Evolutionary conservation across 495 filamentous ascomycete genomes (phyloP), one percentile per base, ranked within the genome.

Genomic region (Daldinia concentrica): DNA sequence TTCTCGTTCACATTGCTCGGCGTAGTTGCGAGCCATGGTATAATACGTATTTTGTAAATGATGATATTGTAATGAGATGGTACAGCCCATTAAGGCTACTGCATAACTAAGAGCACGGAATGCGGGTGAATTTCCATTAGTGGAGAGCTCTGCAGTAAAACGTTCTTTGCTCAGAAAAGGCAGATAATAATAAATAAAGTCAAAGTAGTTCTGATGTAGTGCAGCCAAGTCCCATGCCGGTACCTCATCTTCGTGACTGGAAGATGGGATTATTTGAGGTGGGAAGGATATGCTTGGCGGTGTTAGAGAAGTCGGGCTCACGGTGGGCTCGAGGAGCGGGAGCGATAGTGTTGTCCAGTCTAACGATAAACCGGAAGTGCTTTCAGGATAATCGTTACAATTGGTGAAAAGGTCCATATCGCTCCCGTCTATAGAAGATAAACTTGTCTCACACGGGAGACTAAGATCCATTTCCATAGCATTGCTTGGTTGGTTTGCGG

Each of bases 41-140:
- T 58, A 58, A 15, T 58, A 58, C 12, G 56, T 37, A n/a, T 58
- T 58, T 26, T 58, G 56, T 37, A 58, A 39, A 39, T 58, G 56
- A 22, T 17, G 19, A 22, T 58, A 58, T 41, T 58, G 56, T 4
- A 58, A 17, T 11, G 56, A 58, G 30, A 39, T 58, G 11, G 56
- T 58, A 2, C 56, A 58, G 14, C 56, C 56, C 56, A 58, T 58
- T 39, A 58, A 14, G 14, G 56, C 56, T 3, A 58, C 56, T 14
- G 56, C 30, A n/a, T 58, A 58, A 14, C 56, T 58, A 6, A 58
- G 34, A 19, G 56, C 56, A 24, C 56, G 56, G 17, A 58, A 14
- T 15, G 56, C 56, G 19, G 22, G 30, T 8, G 56, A 41, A 12
- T 39, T 58, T 58, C 56, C 56, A 39, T 58, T 58, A 6, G 32